Evolutionary conservation across 768 basidiomycete genomes (phyloP), one percentile per base, ranked within the genome.

Genomic region (Lactarius psammicola): DNA sequence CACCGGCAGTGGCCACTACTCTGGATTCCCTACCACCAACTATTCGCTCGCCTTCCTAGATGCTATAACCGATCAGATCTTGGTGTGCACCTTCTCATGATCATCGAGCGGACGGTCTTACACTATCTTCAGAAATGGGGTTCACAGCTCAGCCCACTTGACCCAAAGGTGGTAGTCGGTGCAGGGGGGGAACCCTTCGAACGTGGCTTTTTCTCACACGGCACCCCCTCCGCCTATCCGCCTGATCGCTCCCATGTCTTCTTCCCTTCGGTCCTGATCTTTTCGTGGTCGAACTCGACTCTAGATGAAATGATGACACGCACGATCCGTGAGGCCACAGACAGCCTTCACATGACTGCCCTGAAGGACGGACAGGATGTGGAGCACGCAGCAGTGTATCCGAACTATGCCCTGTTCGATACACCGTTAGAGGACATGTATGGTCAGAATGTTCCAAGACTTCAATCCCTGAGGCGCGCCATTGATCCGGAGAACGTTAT

Each of bases 401-500:
- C 44, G 10, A 46, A 46, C n/a, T 46, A 23, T 4, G n/a, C 44
- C n/a, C 20, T 46, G n/a, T 46, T 46, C 8, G 44, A 46, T 23
- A 46, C 44, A 10, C 44, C 44, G 10, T 10, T 46, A 3, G 44
- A 23, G 44, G 44, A 46, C 13, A 46, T 46, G 28, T 70, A 69
- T 36, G 69, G 69, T 9, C 4, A 18, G 18, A 70, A 70, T 56
- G 26, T 70, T 20, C 34, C 26, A 5, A 31, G 61, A 28, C 36
- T 68, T 56, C 51, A 36, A 10, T 34, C 57, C 9, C n/a, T 70
- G 28, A 38, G 30, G 56, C 38, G 15, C 3, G 20, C 42, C 3
- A 20, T 56, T 26, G 70, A 71, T 44, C 70, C 70, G 7, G 40
- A 65, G 23, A 44, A 64, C 30, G 65, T 71, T 11, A 71, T 71